These are phyloP conservation scores for Trichoderma oligosporum DNA, from an alignment of 2,329 filamentous ascomycete species.

Conservation along the genomic window DNA sequence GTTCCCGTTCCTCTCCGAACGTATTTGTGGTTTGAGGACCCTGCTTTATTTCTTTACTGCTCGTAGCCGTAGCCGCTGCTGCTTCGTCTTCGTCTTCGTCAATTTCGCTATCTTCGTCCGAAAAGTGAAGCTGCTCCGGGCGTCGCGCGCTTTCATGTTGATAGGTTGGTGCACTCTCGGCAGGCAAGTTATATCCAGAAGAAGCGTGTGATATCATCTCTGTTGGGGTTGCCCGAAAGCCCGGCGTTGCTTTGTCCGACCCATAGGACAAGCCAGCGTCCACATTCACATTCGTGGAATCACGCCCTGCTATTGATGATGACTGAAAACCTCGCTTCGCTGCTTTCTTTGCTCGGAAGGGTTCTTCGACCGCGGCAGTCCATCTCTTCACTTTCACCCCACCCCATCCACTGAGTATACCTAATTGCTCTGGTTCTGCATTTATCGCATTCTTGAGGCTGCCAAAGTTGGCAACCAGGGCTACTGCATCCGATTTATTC, in stretches of 20 bases:
- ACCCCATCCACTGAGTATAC: conserved; percentile 85
- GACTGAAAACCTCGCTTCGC: conserved; percentile 42
- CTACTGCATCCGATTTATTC: conserved; percentile 92
- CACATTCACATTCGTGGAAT: conserved; percentile 3
- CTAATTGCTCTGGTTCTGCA: conserved; percentile 79
- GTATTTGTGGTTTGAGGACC: conserved; percentile 29
- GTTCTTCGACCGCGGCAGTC: conserved; percentile 76
- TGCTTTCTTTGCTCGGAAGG: conserved; percentile 72
- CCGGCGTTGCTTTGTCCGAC: conserved; percentile 39
- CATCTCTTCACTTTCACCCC: conserved; percentile 90
- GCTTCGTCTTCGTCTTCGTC: conserved; percentile 39
- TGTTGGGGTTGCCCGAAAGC: conserved; percentile 40
- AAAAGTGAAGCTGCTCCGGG: conserved; percentile 37
- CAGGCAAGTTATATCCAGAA: conserved; percentile 1
- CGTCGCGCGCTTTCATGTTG: neutral
- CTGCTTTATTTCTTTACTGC: conserved; percentile 45
- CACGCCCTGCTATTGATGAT: neutral
- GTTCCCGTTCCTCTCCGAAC: conserved; percentile 23
- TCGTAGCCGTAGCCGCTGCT: too few relatives aligned
- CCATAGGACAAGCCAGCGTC: conserved; percentile 24
- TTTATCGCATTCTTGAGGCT: conserved; percentile 84
- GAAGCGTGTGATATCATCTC: conserved; percentile 33
- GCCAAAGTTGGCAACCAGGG: conserved; percentile 87
- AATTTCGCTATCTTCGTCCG: conserved; percentile 43
- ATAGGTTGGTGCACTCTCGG: neutral